Conservation (phyloP, 2,329 filamentous ascomycete species). For the Chaetomium sp. region DNA sequence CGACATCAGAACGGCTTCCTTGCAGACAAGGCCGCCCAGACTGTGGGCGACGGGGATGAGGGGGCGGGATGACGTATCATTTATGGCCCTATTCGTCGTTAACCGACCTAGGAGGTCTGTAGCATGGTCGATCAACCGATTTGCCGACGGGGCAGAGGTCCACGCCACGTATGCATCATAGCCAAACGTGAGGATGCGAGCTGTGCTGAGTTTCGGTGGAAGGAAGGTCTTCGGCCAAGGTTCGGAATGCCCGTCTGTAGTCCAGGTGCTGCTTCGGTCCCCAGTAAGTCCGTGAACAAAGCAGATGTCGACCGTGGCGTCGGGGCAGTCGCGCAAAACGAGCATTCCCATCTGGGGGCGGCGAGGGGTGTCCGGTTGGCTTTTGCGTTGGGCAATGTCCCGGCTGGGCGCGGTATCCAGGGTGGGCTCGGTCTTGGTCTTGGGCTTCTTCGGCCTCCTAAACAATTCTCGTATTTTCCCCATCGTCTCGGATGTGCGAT, state of each 20-base stretch:
- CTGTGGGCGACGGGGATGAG: conserved; percentile 35
- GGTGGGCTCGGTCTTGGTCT: no score
- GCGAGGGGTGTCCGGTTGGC: no score
- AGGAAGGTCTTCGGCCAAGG: conserved; percentile 33
- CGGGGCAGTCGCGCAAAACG: no score
- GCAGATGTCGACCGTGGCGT: no score
- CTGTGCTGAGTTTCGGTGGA: conserved; percentile 24
- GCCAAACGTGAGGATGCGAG: conserved; percentile 35
- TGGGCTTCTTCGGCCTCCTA: no score
- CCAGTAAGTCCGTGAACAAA: conserved; percentile 39
- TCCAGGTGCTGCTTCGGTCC: conserved; percentile 34
- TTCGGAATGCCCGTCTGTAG: conserved; percentile 21
- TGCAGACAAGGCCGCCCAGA: conserved; percentile 35
- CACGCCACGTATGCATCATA: conserved; percentile 31
- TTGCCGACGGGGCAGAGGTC: conserved; percentile 17
- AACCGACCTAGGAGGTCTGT: conserved; percentile 28
- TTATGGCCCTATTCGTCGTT: conserved; percentile 19
- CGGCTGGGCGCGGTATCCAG: no score
- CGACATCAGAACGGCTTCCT: conserved; percentile 31
- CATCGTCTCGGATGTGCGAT: no score
- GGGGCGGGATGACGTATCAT: conserved; percentile 21
- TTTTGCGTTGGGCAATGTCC: no score
- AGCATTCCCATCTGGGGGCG: no score
- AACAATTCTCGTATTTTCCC: no score
- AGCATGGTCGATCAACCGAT: conserved; percentile 28